Evolutionary conservation across 2,329 filamentous ascomycete genomes (phyloP).

Genomic region (Pestalotiopsis sp.): DNA sequence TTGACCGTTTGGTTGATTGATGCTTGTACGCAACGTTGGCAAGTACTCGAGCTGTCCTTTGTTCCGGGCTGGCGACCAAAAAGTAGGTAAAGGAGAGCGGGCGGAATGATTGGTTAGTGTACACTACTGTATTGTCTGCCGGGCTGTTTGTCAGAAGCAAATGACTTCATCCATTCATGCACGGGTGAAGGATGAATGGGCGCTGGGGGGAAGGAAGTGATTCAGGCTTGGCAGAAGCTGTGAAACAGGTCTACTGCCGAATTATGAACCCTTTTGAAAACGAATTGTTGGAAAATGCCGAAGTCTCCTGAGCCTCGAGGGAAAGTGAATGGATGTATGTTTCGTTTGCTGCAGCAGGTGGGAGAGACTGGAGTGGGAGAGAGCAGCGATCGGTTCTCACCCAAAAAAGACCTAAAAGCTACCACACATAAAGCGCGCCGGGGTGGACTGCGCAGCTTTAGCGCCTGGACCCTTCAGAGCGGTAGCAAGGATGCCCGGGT

Average conservation of each 20-base stretch:
- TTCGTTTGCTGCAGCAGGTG: background rate
- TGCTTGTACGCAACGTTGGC: background rate
- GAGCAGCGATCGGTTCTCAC: background rate
- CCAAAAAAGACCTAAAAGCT: background rate
- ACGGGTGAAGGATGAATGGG: background rate
- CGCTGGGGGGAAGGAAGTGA: background rate
- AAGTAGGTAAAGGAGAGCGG: background rate
- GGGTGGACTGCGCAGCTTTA: background rate
- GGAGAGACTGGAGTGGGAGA: background rate
- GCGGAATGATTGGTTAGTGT: background rate
- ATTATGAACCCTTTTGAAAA: background rate
- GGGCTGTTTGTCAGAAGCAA: background rate
- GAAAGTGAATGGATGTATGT: background rate
- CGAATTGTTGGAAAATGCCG: background rate
- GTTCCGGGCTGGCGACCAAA: background rate
- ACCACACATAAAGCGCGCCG: background rate
- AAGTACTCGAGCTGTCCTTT: conserved; percentile 1
- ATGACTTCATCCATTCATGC: conserved; percentile 5
- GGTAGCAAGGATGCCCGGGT: conserved; percentile 1
- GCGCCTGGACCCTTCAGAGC: conserved; percentile 8
- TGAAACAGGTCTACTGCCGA: background rate
- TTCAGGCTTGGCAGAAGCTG: background rate
- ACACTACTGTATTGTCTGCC: background rate
- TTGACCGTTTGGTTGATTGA: background rate
- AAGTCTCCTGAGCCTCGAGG: background rate